Evolutionary conservation across 495 filamentous ascomycete species (phyloP).

Genomic region (Aspergillus sclerotioniger): DNA sequence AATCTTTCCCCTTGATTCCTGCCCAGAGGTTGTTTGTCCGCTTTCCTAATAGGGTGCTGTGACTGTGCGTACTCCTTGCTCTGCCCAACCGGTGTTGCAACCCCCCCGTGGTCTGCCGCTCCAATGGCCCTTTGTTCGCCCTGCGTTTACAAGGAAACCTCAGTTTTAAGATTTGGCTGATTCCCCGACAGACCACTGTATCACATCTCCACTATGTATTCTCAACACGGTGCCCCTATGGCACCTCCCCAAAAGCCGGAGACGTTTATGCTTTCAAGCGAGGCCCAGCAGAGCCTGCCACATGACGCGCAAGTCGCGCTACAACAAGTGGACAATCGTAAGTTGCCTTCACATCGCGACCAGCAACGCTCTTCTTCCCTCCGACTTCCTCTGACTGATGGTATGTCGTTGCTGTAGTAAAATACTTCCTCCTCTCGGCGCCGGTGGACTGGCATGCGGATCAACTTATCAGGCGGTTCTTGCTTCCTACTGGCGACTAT

Average conservation of each 20-base stretch:
- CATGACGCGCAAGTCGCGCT: slow-evolving; percentile 96
- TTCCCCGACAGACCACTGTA: slow-evolving; percentile 2
- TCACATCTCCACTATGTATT: slow-evolving; percentile 42
- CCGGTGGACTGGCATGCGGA: slow-evolving; percentile 97
- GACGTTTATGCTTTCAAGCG: slow-evolving; percentile 95
- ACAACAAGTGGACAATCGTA: slow-evolving; percentile 97
- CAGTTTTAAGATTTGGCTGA: slow-evolving; percentile 15
- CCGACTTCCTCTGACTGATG: slow-evolving; percentile 14
- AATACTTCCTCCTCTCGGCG: slow-evolving; percentile 98
- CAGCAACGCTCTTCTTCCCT: not conserved
- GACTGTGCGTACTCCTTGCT: slow-evolving; percentile 18
- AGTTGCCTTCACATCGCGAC: slow-evolving; percentile 36
- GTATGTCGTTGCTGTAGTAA: slow-evolving; percentile 60
- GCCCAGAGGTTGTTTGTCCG: slow-evolving; percentile 4
- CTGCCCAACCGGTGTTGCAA: slow-evolving; percentile 1
- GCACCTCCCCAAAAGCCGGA: slow-evolving; percentile 86
- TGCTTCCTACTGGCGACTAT: slow-evolving; percentile 96
- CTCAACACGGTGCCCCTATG: slow-evolving; percentile 55
- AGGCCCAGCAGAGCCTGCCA: slow-evolving; percentile 92
- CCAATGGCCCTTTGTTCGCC: not conserved
- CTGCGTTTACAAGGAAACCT: slow-evolving; percentile 25
- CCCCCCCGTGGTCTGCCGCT: slow-evolving; percentile 7
- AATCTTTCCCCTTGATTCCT: not conserved
- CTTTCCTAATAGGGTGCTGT: slow-evolving; percentile 13
- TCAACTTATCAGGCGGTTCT: slow-evolving; percentile 92